Evolutionary conservation across 1,139 yeast species (phyloP).

Genomic region (Cylindricascospora bacillispora): DNA sequence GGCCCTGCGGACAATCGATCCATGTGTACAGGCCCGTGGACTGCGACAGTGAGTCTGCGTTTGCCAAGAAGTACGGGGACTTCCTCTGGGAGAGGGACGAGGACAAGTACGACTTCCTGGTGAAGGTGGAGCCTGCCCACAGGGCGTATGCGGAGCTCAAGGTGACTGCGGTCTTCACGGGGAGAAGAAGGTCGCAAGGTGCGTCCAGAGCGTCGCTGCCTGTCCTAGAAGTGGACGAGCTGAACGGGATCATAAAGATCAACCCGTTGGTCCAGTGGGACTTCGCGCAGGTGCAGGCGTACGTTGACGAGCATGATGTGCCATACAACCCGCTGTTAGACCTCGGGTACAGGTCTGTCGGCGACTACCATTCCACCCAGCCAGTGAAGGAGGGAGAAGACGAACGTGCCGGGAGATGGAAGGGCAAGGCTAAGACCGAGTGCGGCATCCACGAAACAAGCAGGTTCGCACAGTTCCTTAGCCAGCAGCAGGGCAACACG

Average conservation of each 20-base stretch:
- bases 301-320: constrained; percentile 56
- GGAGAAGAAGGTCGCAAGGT: constrained; percentile 85
- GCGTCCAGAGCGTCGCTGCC: constrained; percentile 66
- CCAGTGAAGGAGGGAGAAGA: constrained; percentile 90
- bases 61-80: constrained; percentile 56
- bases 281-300: constrained; percentile 55
- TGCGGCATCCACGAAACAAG: constrained; percentile 88
- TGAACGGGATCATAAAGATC: constrained; percentile 62
- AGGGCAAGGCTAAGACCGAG: constrained; percentile 83
- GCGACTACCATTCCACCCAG: constrained; percentile 90
- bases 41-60: constrained; percentile 47
- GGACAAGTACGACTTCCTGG: constrained; percentile 67
- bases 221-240: constrained; percentile 62
- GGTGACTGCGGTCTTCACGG: constrained; percentile 80
- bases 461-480: constrained; percentile 52
- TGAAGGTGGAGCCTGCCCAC: constrained; percentile 85
- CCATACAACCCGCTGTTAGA: constrained; percentile 81
- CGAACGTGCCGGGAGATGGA: constrained; percentile 95
- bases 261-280: constrained; percentile 85
- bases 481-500: too few relatives aligned
- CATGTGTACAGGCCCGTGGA: constrained; percentile 57
- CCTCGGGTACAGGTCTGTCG: constrained; percentile 80
- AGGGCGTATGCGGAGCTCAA: constrained; percentile 64
- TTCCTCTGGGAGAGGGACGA: constrained; percentile 79
- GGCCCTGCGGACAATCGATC: constrained; percentile 29